Evolutionary conservation across 2,329 filamentous ascomycete genomes (phyloP), one percentile per base, ranked within the genome.

Genomic region (Cryphonectria radicalis): DNA sequence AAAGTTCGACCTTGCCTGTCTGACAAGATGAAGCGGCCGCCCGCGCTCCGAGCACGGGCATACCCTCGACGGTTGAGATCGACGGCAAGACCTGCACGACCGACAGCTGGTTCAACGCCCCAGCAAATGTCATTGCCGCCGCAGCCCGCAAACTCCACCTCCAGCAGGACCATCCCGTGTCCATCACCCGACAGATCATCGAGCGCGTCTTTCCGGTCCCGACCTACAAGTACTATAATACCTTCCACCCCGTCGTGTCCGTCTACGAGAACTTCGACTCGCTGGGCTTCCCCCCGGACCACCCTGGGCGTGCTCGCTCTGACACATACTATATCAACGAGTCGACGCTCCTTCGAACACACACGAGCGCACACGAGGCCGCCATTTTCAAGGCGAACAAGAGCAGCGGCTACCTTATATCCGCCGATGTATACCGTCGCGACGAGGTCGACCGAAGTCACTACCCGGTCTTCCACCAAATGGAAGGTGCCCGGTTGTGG

Each of bases 401-500:
- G 69, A 92, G 88, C 76, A 87, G 90, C 53, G 96, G 95, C 3
- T 99, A 94, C 79, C 92, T 97, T 46, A 93, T 99, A 79, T 92
- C 92, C 72, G 96, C 95, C 35, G 96, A 99, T 80, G 96, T 99
- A 25, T 99, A 98, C 81, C 90, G 96, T 60, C 89, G 96, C 74
- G 96, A 99, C 87, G 95, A 95, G 70, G 92, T 99, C 77, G 96
- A 99, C 82, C 90, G 93, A 70, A 96, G 92, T 76, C 96, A 99
- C 82, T 98, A 98, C 82, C 96, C 96, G 0, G 90, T 97, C 71
- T 99, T 99, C 81, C 96, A 99, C 82, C 96, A 99, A 83, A 98
- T 98, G 95, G 96, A 99, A 81, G 95, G 94, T 17, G 95, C 95
- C 11, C 88, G 92, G 76, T 91, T 94, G 68, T 99, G 96, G 95